Percentiles rank a stretch among this genome's conserved stretches.
These are phyloP conservation scores for Betula pendula DNA, from an alignment of 306 rosid genomes.

Conservation along the genomic window DNA sequence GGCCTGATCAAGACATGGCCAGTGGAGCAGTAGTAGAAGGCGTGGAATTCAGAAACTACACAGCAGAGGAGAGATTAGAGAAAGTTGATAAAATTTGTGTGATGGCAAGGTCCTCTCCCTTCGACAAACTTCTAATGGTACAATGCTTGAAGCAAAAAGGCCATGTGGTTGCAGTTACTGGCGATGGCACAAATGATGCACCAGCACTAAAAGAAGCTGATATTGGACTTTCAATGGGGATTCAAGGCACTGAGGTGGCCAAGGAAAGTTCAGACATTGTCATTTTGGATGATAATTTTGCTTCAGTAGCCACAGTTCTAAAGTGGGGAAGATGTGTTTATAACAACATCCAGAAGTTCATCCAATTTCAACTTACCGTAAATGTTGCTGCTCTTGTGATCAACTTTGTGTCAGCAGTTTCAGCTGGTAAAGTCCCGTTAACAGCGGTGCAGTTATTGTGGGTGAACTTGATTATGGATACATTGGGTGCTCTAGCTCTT, in stretches of 20 bases:
- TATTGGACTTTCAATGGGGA: constrained; percentile 34
- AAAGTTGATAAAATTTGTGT: constrained; percentile 27
- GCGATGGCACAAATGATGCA: constrained; percentile 35
- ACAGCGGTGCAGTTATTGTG: constrained; percentile 26
- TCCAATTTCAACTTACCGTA: constrained; percentile 26
- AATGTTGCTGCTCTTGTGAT: constrained; percentile 25
- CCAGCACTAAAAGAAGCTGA: constrained; percentile 34
- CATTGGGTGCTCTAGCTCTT: constrained; percentile 30
- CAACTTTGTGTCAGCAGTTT: constrained; percentile 21
- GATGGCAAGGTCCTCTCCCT: constrained; percentile 30
- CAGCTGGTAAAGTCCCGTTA: constrained; percentile 22
- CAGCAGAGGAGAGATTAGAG: constrained; percentile 14
- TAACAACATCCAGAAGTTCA: constrained; percentile 28
- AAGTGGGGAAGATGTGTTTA: constrained; percentile 34
- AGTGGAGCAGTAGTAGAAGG: constrained; percentile 20
- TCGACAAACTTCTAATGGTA: constrained; percentile 29
- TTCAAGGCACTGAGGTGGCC: constrained; percentile 36
- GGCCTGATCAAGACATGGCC: not conserved
- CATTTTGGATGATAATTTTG: constrained; percentile 32
- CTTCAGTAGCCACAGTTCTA: constrained; percentile 19
- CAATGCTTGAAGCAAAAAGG: constrained; percentile 28
- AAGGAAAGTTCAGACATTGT: constrained; percentile 39
- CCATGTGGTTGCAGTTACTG: constrained; percentile 32
- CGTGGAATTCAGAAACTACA: constrained; percentile 13
- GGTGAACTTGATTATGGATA: constrained; percentile 32